Conservation (phyloP, 805 yeast species). For the Scheffersomyces lignosus region DNA sequence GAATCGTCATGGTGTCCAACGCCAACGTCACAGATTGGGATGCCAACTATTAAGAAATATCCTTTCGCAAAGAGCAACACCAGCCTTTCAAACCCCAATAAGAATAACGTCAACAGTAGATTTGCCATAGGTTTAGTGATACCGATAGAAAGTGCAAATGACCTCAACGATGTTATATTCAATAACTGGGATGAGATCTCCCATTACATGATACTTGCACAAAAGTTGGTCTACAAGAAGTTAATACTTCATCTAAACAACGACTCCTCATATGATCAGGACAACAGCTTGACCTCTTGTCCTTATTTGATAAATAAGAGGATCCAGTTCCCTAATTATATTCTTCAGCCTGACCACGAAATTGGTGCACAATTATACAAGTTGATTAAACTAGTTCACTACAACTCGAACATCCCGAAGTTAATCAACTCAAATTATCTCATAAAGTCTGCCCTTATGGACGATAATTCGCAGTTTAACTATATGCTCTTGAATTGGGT, state of each 20-base stretch:
- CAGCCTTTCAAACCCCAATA: conserved; percentile 1
- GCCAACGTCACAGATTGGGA: conserved; percentile 36
- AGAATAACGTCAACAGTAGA: conserved; percentile 29
- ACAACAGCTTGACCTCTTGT: conserved; percentile 2
- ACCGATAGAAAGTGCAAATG: conserved; percentile 39
- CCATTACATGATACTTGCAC: conserved; percentile 38
- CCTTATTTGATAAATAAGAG: conserved; percentile 32
- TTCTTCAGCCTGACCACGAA: conserved; percentile 47
- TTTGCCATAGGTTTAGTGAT: conserved; percentile 50
- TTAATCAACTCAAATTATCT: conserved; percentile 42
- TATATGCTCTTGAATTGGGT: conserved; percentile 51
- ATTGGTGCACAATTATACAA: conserved; percentile 35
- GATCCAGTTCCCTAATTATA: conserved; percentile 35
- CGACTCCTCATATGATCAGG: conserved; percentile 10
- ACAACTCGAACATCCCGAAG: conserved; percentile 46
- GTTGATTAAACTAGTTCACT: conserved; percentile 38
- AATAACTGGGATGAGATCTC: conserved; percentile 52
- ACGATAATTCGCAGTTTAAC: conserved; percentile 19
- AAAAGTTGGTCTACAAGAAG: conserved; percentile 39
- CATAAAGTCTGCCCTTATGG: conserved; percentile 21
- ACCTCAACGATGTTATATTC: conserved; percentile 42
- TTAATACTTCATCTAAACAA: conserved; percentile 26
- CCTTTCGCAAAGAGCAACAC: conserved; percentile 3
- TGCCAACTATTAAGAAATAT: conserved; percentile 14
- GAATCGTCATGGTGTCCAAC: conserved; percentile 42